Evolutionary conservation across 179 eudicot genomes (phyloP).

Genomic region (Beta lomatogona): DNA sequence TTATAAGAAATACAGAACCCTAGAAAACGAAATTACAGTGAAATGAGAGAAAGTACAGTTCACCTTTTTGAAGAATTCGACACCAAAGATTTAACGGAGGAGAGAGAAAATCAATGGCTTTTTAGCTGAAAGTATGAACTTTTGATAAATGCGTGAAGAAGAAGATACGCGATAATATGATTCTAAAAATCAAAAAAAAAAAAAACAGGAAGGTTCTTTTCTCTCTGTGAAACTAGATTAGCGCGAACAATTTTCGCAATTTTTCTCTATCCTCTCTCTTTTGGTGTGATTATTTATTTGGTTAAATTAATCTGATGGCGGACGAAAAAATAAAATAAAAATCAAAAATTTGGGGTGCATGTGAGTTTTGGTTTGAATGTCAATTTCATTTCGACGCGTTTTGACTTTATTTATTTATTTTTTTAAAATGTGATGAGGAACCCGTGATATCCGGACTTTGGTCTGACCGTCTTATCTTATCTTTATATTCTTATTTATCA

Average conservation of each 20-base stretch:
- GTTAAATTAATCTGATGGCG: not conserved
- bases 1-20: not conserved
- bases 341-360: conserved; percentile 4
- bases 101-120: conserved; percentile 14
- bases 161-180: conserved; percentile 1
- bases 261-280: not conserved
- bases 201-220: too few relatives aligned
- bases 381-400: conserved; percentile 14
- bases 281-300: not conserved
- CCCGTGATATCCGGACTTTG: conserved; percentile 15
- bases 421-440: not conserved
- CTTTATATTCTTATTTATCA: too few relatives aligned
- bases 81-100: not conserved
- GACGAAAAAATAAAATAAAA: conserved; percentile 1
- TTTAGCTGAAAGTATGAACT: not conserved
- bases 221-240: conserved; percentile 7
- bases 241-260: conserved; percentile 15
- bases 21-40: not conserved
- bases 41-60: not conserved
- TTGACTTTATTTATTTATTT: not conserved
- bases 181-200: not conserved
- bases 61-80: conserved; percentile 7
- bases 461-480: conserved; percentile 11
- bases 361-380: conserved; percentile 23
- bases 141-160: conserved; percentile 5